Evolutionary conservation across 495 filamentous ascomycete species (phyloP).

Genomic region (Tuber magnatum): DNA sequence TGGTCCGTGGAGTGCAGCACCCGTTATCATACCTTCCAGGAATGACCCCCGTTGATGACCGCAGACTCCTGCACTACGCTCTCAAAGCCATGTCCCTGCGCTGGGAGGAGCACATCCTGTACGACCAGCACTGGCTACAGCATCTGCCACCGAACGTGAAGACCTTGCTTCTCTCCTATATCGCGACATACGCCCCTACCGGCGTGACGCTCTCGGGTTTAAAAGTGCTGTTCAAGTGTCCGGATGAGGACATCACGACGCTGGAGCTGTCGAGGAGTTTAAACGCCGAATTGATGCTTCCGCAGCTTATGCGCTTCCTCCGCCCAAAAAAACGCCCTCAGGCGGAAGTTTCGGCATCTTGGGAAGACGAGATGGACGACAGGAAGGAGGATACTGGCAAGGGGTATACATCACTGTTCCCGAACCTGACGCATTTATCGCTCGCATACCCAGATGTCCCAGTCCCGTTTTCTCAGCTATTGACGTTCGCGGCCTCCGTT

Average conservation of each 20-base stretch:
- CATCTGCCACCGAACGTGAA: constrained; percentile 28
- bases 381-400: neutral
- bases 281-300: constrained; percentile 11
- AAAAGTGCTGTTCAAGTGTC: constrained; percentile 16
- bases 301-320: constrained; percentile 14
- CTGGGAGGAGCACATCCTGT: constrained; percentile 27
- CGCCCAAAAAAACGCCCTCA: neutral
- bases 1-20: neutral
- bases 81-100: constrained; percentile 21
- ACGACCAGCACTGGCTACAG: constrained; percentile 34
- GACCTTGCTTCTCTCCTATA: constrained; percentile 22
- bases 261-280: constrained; percentile 23
- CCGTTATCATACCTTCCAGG: constrained; percentile 24
- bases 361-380: neutral
- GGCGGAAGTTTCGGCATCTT: neutral
- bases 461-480: constrained; percentile 13
- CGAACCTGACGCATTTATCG: constrained; percentile 29
- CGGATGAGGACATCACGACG: constrained; percentile 28
- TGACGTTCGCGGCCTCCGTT: constrained; percentile 11
- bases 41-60: constrained; percentile 3
- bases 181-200: constrained; percentile 7
- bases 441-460: constrained; percentile 19
- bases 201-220: constrained; percentile 18
- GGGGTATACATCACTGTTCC: constrained; percentile 7
- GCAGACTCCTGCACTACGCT: constrained; percentile 11